A percentile compares a stretch with the other conserved stretches of the same genome.
phyloP scores from a whole-genome alignment of 1,139 yeast species.

The Suhomyces panamericanus region DNA sequence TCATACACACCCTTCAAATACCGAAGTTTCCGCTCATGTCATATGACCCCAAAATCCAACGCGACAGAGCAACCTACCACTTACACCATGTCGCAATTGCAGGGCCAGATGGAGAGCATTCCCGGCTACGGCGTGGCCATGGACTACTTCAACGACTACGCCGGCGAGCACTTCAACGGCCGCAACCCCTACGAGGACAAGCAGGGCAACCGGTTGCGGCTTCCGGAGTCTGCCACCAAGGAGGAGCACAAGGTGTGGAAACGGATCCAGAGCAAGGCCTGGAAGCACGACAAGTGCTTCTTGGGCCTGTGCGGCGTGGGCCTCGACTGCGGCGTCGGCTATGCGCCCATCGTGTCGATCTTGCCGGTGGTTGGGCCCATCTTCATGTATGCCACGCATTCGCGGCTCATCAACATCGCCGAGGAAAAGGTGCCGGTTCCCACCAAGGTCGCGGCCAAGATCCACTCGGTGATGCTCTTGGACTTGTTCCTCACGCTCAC shows the following conservation, averaged over 20 bases:
- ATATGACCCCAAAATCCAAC: too few species aligned
- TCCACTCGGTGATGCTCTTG: conserved; percentile 71
- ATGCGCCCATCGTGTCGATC: conserved; percentile 66
- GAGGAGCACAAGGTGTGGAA: conserved; percentile 72
- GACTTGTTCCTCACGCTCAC: conserved; percentile 75
- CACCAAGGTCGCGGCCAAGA: conserved; percentile 54
- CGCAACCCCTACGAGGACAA: conserved; percentile 65
- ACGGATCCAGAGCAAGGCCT: conserved; percentile 69
- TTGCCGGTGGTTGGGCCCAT: conserved; percentile 82
- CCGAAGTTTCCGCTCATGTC: background rate
- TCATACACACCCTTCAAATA: too few species aligned
- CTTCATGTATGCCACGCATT: conserved; percentile 75
- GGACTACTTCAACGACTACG: conserved; percentile 63
- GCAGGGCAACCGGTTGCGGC: conserved; percentile 56
- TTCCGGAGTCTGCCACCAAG: conserved; percentile 57
- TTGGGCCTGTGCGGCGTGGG: conserved; percentile 73
- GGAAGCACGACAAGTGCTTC: conserved; percentile 81
- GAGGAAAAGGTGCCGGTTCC: conserved; percentile 60
- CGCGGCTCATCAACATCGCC: conserved; percentile 61
- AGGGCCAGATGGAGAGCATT: conserved; percentile 46
- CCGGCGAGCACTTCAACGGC: conserved; percentile 58
- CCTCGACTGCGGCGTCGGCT: conserved; percentile 74
- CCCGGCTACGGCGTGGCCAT: conserved; percentile 59
- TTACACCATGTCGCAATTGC: conserved; percentile 29
- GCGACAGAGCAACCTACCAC: background rate